Base-by-base conservation (phyloP, 192 early-diverging fungal species). In the Glomus cerebriforme region DNA sequence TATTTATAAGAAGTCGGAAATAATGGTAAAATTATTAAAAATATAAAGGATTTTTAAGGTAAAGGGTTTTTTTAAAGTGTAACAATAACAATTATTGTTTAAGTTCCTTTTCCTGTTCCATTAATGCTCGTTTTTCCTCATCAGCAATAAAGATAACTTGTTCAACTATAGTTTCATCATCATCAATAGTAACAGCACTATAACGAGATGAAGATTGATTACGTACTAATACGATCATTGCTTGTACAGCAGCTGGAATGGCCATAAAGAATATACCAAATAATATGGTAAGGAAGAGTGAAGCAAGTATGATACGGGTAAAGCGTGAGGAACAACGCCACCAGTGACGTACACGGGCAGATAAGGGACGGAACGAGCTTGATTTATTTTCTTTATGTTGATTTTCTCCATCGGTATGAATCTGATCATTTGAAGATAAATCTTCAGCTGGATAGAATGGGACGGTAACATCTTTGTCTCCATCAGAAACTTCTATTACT, bases 401-500 rank as follows among this genome's bases (percentile, higher is more conserved):
- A n/a, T 71, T 70, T 3, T 70, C 12, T 54, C 9, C 37, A 9
- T 8, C 7, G 37, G 7, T 39, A 39, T 39, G 7, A 35, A 35
- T 35, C 9, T 60, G n/a, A 26, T 26, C 15, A 8, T 13, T 5
- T 63, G 60, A 63, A 12, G 60, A 19, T 63, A 63, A 27, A 27
- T 27, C 27, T 27, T 24, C 60, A 19, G n/a, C 60, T 10, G 60
- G 49, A 19, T 54, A 54, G 49, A 54, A 54, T 19, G 49, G 49
- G 3, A 63, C 27, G 24, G 19, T 27, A 26, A n/a, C 29, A 37
- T 68, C 32, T 68, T 68, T 7, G 65, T 66, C 63, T 26, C 31
- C 63, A 27, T 77, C 78, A 62, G 86, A 65, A 65, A 79, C 43
- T 19, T 85, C 86, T 32, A 86, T 78, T n/a, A 80, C 75, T 71